phyloP scores from a whole-genome alignment of 148 eudicot genomes.

The Spergularia bocconei region DNA sequence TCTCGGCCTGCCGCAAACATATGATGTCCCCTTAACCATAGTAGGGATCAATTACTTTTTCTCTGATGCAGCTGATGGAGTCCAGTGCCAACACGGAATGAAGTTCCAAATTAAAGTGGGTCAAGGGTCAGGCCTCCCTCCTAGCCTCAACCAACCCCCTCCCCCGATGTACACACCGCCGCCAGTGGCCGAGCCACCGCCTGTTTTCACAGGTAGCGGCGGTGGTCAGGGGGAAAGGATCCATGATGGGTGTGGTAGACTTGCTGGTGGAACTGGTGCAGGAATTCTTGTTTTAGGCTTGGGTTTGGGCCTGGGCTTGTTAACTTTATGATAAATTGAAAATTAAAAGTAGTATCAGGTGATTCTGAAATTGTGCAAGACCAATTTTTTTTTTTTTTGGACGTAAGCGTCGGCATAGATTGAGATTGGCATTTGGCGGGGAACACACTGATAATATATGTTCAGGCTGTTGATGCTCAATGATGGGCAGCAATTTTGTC shows the following conservation, averaged over 20 bases:
- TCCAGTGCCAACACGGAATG: constrained; percentile 59
- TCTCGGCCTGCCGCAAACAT: constrained; percentile 29
- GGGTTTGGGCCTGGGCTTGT: constrained; percentile 2
- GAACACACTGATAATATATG: too few relatives aligned
- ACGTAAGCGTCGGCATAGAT: too few relatives aligned
- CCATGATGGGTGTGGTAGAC: constrained; percentile 7
- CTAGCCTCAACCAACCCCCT: constrained; percentile 83
- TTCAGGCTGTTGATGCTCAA: too few relatives aligned
- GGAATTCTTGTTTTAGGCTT: constrained; percentile 1
- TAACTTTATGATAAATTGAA: neutral
- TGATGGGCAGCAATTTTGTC: too few relatives aligned
- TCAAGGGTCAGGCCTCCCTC: constrained; percentile 71
- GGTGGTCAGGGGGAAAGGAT: constrained; percentile 39
- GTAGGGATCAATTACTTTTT: constrained; percentile 69
- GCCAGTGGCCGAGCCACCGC: constrained; percentile 52
- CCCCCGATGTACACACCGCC: constrained; percentile 63
- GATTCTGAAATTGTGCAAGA: too few relatives aligned
- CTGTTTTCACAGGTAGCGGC: constrained; percentile 30
- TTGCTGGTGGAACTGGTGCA: constrained; percentile 19
- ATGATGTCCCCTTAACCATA: constrained; percentile 46
- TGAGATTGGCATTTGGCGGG: too few relatives aligned
- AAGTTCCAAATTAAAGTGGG: constrained; percentile 53
- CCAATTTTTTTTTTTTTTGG: too few relatives aligned
- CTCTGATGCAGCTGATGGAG: constrained; percentile 62
- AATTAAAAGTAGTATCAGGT: neutral